Base-by-base conservation (phyloP, 208 protist species). In the Trypanosoma brucei region DNA sequence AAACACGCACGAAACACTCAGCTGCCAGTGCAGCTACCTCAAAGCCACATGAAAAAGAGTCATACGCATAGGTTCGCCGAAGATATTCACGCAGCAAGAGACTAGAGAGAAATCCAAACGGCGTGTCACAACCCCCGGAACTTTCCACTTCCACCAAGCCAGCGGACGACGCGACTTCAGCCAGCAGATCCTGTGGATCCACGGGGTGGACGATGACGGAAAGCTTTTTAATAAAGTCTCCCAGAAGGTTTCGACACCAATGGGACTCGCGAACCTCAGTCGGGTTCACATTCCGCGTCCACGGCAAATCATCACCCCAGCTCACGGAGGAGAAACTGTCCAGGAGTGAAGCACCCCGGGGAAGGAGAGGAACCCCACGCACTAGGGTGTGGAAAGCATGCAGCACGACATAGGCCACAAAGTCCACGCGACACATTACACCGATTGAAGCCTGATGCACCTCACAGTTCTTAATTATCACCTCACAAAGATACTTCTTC, bases 321-420 rank as follows among this genome's bases (percentile, higher is more conserved):
- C 2, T 22, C 13, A 51, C 5, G 38, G 31, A 50, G 9, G 30
- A 36, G 37, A 51, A 22, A 7, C 14, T 8, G 42, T 30, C 31
- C 6, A 3, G 9, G 3, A 35, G 22, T 30, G 4, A 31, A 40
- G 7, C 62, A 35, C n/a, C 46, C 35, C 45, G 70, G 65, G 33
- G 11, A 50, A 6, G 11, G 13, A 39, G 13, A 37, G 14, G 7
- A 9, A 71, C 75, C 13, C 76, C 77, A 36, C 49, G 37, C 22
- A 64, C 53, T 48, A 87, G 59, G 50, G 65, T 58, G 0, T 71
- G 63, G 60, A 83, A 84, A 22, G 70, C 65, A 59, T 78, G 65
- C 35, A 88, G 39, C 13, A 73, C 75, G 6, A 78, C 65, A 73
- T 75, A 90, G 5, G 71, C 64, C 58, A 86, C 61, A 62, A 90